phyloP scores from a whole-genome alignment of 2,329 filamentous ascomycete genomes.

The Pleurostoma richardsiae region DNA sequence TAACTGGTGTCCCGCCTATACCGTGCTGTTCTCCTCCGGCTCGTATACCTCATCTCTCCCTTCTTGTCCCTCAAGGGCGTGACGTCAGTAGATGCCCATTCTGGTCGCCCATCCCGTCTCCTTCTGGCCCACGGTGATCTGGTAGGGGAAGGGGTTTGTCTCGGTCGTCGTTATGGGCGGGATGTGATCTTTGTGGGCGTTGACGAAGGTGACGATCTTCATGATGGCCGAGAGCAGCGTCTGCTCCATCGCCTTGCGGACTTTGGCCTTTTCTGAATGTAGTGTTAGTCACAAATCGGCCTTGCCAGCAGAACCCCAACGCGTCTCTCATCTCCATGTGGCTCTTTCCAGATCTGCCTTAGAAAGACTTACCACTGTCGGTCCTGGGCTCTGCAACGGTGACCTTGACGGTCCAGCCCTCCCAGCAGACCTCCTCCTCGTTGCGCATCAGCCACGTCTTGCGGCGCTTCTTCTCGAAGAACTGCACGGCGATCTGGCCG shows the following conservation, averaged over 20 bases:
- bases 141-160: constrained; percentile 90
- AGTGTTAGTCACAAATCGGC: not conserved
- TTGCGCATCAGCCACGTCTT: constrained; percentile 75
- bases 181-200: constrained; percentile 90
- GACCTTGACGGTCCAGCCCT: constrained; percentile 89
- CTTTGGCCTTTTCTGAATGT: constrained; percentile 71
- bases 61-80: too few relatives aligned
- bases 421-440: constrained; percentile 96
- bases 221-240: constrained; percentile 81
- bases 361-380: constrained; percentile 64
- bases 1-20: too few relatives aligned
- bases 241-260: constrained; percentile 85
- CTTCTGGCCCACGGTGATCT: constrained; percentile 84
- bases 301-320: too few relatives aligned
- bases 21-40: too few relatives aligned
- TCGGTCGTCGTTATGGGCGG: constrained; percentile 92
- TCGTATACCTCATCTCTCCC: too few relatives aligned
- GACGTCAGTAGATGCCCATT: constrained; percentile 64
- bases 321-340: not conserved
- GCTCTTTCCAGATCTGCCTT: not conserved
- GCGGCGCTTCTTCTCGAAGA: constrained; percentile 86
- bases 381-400: constrained; percentile 87
- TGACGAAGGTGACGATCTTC: constrained; percentile 85
- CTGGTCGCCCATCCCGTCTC: constrained; percentile 72
- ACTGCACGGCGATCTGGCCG: constrained; percentile 80